These are phyloP conservation scores for Bipolaris sorokiniana DNA, from an alignment of 2,329 filamentous ascomycete species.

Conservation along the genomic window DNA sequence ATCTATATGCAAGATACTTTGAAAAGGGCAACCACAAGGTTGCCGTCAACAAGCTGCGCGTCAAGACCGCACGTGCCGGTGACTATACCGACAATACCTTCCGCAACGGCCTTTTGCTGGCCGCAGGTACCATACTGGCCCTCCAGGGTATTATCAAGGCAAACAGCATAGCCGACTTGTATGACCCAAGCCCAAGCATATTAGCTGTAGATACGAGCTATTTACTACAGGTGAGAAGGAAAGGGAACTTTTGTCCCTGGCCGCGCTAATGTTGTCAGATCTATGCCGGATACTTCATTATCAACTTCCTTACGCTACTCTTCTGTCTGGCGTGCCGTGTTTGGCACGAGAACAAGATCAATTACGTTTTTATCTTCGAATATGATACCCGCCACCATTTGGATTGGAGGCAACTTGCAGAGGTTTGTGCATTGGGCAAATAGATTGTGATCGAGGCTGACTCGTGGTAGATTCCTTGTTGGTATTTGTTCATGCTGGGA, in stretches of 20 bases:
- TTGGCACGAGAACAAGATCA: slow-evolving; percentile 86
- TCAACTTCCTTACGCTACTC: slow-evolving; percentile 78
- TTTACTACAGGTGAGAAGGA: slow-evolving; percentile 65
- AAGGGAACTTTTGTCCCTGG: slow-evolving; percentile 61
- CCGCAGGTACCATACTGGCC: slow-evolving; percentile 52
- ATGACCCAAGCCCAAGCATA: slow-evolving; percentile 16
- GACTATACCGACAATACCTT: slow-evolving; percentile 66
- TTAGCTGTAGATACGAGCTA: slow-evolving; percentile 49
- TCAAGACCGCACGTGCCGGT: slow-evolving; percentile 65
- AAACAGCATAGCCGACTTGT: slow-evolving; percentile 32
- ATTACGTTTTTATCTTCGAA: slow-evolving; percentile 96
- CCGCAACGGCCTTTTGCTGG: slow-evolving; percentile 59
- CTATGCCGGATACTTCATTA: slow-evolving; percentile 90
- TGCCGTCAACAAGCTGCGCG: slow-evolving; percentile 83
- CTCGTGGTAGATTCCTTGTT: slow-evolving; percentile 70
- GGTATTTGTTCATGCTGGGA: slow-evolving; percentile 78
- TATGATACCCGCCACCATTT: slow-evolving; percentile 85
- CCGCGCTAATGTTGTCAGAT: slow-evolving; percentile 61
- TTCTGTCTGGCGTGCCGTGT: slow-evolving; percentile 85
- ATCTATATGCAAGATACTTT: slow-evolving; percentile 93
- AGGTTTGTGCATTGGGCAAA: slow-evolving; percentile 54
- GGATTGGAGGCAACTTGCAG: slow-evolving; percentile 86
- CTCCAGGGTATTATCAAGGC: slow-evolving; percentile 54
- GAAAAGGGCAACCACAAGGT: slow-evolving; percentile 92
- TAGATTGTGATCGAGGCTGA: slow-evolving; percentile 11